Conservation (phyloP, 1,139 yeast genomes). For the Sugiyamaella castrensis region DNA sequence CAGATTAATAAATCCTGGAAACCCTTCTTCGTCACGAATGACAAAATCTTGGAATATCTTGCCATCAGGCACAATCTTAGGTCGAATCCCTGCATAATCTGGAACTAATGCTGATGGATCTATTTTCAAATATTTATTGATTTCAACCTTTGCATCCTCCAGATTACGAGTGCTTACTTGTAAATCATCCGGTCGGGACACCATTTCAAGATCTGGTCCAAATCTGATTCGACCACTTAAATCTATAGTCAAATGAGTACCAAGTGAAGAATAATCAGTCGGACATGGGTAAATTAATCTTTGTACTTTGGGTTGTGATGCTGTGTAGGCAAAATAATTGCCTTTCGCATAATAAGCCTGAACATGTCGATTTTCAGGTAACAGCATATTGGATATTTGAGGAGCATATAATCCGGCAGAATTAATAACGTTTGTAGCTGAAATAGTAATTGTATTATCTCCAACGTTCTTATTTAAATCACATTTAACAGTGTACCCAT, state of each 20-base stretch:
- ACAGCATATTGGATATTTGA: slow-evolving; percentile 58
- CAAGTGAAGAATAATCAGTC: slow-evolving; percentile 69
- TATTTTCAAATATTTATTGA: slow-evolving; percentile 62
- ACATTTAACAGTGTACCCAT: slow-evolving; percentile 30
- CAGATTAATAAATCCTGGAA: slow-evolving; percentile 75
- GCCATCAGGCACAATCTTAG: slow-evolving; percentile 58
- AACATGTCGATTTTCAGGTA: slow-evolving; percentile 61
- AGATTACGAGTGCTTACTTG: slow-evolving; percentile 44
- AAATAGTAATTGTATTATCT: slow-evolving; percentile 45
- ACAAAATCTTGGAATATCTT: slow-evolving; percentile 65
- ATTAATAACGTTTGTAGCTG: slow-evolving; percentile 61
- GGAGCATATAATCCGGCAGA: slow-evolving; percentile 80
- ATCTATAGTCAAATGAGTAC: slow-evolving; percentile 83
- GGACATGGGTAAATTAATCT: slow-evolving; percentile 75
- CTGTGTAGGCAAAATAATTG: slow-evolving; percentile 62
- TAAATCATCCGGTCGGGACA: slow-evolving; percentile 44
- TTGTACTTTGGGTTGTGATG: slow-evolving; percentile 43
- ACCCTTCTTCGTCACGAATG: slow-evolving; percentile 61
- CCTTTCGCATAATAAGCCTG: slow-evolving; percentile 76
- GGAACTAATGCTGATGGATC: slow-evolving; percentile 54
- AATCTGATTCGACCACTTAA: slow-evolving; percentile 75
- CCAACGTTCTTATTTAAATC: slow-evolving; percentile 20
- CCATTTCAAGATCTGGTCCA: slow-evolving; percentile 91
- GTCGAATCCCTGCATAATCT: slow-evolving; percentile 78
- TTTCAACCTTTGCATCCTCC: slow-evolving; percentile 55